Conservation (phyloP, 495 filamentous ascomycete genomes). For the Trichoderma orchidacearum region DNA sequence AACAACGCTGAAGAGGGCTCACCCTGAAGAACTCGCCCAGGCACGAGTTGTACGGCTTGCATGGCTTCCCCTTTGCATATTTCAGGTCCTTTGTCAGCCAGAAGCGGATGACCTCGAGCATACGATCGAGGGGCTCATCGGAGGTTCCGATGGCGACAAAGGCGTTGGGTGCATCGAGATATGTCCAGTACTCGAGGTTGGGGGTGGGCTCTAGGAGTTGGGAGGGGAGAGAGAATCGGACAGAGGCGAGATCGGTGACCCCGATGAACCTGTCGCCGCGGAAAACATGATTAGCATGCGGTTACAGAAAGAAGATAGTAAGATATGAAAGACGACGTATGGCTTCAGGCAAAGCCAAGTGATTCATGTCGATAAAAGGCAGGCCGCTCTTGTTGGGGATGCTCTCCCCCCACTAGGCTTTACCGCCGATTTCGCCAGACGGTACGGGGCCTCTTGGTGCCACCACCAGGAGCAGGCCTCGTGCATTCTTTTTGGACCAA, state of each 20-base stretch:
- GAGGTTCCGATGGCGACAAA: constrained; percentile 95
- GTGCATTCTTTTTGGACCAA: not conserved
- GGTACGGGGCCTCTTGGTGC: not conserved
- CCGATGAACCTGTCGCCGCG: constrained; percentile 60
- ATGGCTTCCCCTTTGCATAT: constrained; percentile 96
- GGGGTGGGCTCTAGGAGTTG: constrained; percentile 92
- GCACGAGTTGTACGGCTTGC: constrained; percentile 96
- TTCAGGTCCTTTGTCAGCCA: constrained; percentile 99
- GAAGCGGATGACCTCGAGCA: constrained; percentile 84
- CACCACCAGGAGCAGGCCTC: not conserved
- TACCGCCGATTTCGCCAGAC: not conserved
- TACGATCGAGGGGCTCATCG: constrained; percentile 78
- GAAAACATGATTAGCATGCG: not conserved
- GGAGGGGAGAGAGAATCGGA: constrained; percentile 89
- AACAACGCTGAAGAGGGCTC: constrained; percentile 23
- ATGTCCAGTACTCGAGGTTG: constrained; percentile 98
- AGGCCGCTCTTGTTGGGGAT: not conserved
- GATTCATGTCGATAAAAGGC: not conserved
- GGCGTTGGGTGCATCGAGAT: constrained; percentile 87
- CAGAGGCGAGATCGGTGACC: constrained; percentile 85
- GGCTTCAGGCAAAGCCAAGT: too few relatives aligned
- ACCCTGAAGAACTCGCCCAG: constrained; percentile 97
- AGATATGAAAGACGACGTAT: too few relatives aligned
- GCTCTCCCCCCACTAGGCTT: not conserved
- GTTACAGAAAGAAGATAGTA: too few relatives aligned